A percentile compares a stretch with the other conserved stretches of the same genome.
phyloP scores from a whole-genome alignment of 192 early-diverging fungal species.

The Dissophora ornata region DNA sequence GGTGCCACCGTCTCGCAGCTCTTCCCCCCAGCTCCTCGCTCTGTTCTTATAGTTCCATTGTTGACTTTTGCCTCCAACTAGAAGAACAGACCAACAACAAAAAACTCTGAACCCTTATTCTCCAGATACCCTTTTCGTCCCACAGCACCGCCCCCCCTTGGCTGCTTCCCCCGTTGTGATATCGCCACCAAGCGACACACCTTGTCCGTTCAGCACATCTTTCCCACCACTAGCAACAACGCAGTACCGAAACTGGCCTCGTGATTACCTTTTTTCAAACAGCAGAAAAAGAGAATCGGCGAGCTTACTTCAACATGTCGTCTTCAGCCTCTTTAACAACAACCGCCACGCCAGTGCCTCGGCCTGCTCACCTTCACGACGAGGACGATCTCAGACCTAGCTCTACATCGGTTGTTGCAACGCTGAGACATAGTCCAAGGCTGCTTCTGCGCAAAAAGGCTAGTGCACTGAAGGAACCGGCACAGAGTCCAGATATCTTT shows the following conservation, averaged over 20 bases:
- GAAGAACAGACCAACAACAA: neutral
- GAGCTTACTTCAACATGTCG: constrained; percentile 3
- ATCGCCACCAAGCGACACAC: too few relatives aligned
- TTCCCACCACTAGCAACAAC: too few relatives aligned
- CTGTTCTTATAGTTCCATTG: neutral
- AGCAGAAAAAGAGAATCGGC: too few relatives aligned
- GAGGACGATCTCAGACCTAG: constrained; percentile 44
- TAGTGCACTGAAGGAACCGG: constrained; percentile 52
- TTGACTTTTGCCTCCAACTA: too few relatives aligned
- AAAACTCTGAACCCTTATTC: neutral
- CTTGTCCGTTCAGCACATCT: too few relatives aligned
- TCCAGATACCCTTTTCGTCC: neutral
- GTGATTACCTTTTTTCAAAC: too few relatives aligned
- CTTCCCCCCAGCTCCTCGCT: neutral
- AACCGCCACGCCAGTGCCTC: constrained; percentile 2
- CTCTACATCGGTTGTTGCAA: constrained; percentile 48
- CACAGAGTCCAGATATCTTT: constrained; percentile 54
- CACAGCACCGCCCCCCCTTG: too few relatives aligned
- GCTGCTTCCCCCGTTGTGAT: too few relatives aligned
- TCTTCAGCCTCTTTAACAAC: constrained; percentile 8
- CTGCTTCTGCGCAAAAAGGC: constrained; percentile 53
- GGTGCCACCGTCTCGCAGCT: too few relatives aligned
- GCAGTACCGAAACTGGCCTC: too few relatives aligned
- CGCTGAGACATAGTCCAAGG: constrained; percentile 45
- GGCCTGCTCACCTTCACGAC: constrained; percentile 7